Evolutionary conservation across 352 stramenopile genomes (phyloP).

Genomic region (Phytophthora sojae): DNA sequence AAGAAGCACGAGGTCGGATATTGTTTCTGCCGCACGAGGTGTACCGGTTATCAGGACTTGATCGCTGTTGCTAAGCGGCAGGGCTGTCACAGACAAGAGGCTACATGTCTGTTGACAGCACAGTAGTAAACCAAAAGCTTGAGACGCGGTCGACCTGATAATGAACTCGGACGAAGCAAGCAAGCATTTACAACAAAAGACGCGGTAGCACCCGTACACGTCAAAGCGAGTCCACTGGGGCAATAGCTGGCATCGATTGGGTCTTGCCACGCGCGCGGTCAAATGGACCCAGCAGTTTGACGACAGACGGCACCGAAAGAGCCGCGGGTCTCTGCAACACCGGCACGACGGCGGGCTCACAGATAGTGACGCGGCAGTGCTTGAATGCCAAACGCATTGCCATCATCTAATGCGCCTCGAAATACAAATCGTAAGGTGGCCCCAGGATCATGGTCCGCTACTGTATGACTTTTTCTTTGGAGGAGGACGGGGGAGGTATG

Average conservation of each 20-base stretch:
- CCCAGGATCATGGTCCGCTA: too few relatives aligned
- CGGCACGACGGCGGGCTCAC: not conserved
- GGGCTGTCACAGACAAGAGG: not conserved
- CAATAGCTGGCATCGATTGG: not conserved
- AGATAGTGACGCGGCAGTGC: not conserved
- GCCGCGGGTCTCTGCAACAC: slow-evolving; percentile 1
- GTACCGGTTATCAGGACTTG: not conserved
- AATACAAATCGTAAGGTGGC: too few relatives aligned
- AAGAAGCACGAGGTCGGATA: not conserved
- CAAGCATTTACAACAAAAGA: not conserved
- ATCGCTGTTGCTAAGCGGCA: not conserved
- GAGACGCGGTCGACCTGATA: slow-evolving; percentile 3
- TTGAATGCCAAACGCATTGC: too few relatives aligned
- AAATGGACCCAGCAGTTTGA: not conserved
- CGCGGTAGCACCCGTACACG: not conserved
- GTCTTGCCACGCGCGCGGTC: not conserved
- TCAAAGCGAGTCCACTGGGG: not conserved
- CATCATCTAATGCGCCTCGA: too few relatives aligned
- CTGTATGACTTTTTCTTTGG: too few relatives aligned
- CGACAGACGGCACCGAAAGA: not conserved
- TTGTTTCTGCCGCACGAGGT: slow-evolving; percentile 8
- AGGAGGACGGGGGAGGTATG: too few relatives aligned
- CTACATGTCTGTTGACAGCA: not conserved
- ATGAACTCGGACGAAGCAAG: slow-evolving; percentile 1
- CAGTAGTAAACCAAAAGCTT: not conserved